Base-by-base conservation (phyloP, 169 alveolate genomes). In the Eimeria tenella region DNA sequence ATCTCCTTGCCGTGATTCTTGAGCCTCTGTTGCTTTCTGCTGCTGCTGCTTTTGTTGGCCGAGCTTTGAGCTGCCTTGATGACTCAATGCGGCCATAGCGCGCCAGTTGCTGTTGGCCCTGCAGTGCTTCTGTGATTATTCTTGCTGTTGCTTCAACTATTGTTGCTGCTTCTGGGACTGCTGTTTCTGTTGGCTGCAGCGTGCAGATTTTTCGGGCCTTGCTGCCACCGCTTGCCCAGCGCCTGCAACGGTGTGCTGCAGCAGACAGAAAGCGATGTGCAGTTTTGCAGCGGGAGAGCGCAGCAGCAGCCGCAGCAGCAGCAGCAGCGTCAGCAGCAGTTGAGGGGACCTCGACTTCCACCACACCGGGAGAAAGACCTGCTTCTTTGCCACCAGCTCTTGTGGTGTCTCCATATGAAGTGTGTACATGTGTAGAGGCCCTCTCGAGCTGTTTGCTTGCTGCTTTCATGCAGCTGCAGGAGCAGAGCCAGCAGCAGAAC, bases 221-320 rank as follows among this genome's bases (percentile, higher is more conserved):
- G 77, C 77, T 68, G 31, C 77, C 31, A 8, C 77, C 77, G 49
- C 77, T 68, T 17, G 77, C 77, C 13, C 77, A 68, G 77, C 77
- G 77, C 42, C 77, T 68, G 77, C 77, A 68, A 23, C 77, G 77
- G 49, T 68, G 77, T 68, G 77, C 77, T 17, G 77, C 77, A 68
- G 77, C 77, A 17, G 77, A 68, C 77, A 68, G 77, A 23, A 68
- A 68, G 31, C 77, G n/a, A 13, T 7, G 31, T 68, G 49, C 77
- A 13, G 77, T 5, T 11, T 23, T 68, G 77, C 77, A 68, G 31
- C n/a, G 77, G n/a, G 13, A n/a, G 31, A 10, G 77, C n/a, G 77
- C 31, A 13, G 77, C 77, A 17, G 77, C 77, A n/a, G 49, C 31
- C 0, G 49, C 49, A 17, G n/a, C 77, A 17, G n/a, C 77, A 8